Evolutionary conservation across 306 rosid genomes (phyloP), one percentile per base, ranked within the genome.

Genomic region (Sindora glabra): DNA sequence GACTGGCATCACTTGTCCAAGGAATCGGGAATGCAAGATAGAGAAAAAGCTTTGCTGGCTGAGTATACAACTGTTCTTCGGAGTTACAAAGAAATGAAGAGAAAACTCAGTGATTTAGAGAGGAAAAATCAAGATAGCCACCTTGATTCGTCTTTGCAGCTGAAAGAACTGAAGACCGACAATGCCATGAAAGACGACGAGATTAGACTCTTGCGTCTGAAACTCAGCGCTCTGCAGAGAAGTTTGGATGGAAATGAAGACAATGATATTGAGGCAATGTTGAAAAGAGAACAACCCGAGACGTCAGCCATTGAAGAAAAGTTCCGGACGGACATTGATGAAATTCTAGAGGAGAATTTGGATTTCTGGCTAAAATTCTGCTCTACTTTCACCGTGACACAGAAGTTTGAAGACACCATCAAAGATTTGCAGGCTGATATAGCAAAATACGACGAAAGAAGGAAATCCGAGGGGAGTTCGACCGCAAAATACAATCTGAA

Each of bases 321-420:
- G 62, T 85, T 89, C 69, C 72, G 95, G n/a, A 39, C 29, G 39
- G 51, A 54, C 73, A 86, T 89, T 37, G 97, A 89, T 45, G 85
- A 77, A 62, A 74, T 89, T 57, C 77, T 89, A 13, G 97, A 86
- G 72, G 87, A 89, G 70, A 89, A 89, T 78, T 70, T 89, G 17
- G 82, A 56, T 32, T 89, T 89, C 82, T 89, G 97, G 97, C 62
- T 83, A 41, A 79, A 76, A 52, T 89, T 89, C 64, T 77, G 95
- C 60, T 54, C 83, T 27, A 70, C 83, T 3, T 75, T 86, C 77
- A 86, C 74, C 10, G 73, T 72, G 50, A 84, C 81, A 70, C 87
- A 81, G 46, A 79, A 73, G 56, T 86, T 74, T 16, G 81, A 86
- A 39, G 83, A 69, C 12, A 81, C 70, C 4, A 67, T 81, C 45